phyloP scores from a whole-genome alignment of 2,329 filamentous ascomycete species.

The Fusarium ambrosium region DNA sequence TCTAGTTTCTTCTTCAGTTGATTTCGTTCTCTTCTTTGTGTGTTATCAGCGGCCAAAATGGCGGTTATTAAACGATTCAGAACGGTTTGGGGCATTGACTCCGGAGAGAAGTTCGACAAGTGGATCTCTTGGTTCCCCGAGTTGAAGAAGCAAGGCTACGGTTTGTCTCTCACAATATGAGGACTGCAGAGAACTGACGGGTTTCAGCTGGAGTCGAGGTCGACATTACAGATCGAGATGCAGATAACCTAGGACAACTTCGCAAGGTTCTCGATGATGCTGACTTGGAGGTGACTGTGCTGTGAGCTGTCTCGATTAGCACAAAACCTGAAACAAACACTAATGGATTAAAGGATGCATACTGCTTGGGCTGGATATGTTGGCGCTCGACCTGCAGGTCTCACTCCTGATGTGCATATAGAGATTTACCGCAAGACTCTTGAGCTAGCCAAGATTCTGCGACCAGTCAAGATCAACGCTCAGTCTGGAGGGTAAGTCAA shows the following conservation, averaged over 20 bases:
- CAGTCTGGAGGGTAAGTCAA: background rate
- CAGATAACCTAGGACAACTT: background rate
- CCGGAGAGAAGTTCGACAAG: slow-evolving; percentile 21
- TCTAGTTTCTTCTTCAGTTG: background rate
- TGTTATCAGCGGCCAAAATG: background rate
- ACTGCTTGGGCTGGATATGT: background rate
- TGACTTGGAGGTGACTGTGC: background rate
- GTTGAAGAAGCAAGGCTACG: slow-evolving; percentile 29
- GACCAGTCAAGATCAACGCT: background rate
- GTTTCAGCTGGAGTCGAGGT: background rate
- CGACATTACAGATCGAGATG: background rate
- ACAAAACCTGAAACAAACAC: too few species aligned
- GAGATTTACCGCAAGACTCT: background rate
- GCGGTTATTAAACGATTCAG: slow-evolving; percentile 21
- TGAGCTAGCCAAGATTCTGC: background rate
- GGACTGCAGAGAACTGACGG: background rate
- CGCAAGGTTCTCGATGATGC: background rate
- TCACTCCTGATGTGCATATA: background rate
- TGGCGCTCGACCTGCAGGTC: background rate
- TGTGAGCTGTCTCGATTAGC: background rate
- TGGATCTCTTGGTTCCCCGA: slow-evolving; percentile 27
- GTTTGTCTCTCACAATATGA: background rate
- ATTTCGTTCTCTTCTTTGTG: background rate
- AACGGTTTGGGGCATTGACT: slow-evolving; percentile 23
- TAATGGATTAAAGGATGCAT: background rate